Base-by-base conservation (phyloP, 2,329 filamentous ascomycete species). In the Cercospora beticola region DNA sequence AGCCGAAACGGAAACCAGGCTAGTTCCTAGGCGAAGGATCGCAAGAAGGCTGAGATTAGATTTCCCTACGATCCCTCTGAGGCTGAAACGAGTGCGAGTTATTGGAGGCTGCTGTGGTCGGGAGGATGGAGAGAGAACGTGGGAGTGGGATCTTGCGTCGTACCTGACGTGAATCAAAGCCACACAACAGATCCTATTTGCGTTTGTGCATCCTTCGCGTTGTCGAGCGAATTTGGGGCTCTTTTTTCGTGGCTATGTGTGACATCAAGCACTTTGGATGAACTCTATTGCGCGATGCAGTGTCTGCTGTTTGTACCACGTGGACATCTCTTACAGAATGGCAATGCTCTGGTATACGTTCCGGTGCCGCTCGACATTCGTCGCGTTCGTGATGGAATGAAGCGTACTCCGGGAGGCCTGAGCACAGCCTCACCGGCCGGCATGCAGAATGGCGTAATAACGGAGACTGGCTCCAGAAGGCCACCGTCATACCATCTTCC, bases 21-120 rank as follows among this genome's bases (percentile, higher is more conserved):
- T 66, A 68, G 66, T 61, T 23, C 21, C 64, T 61, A 33, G 60
- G 59, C 52, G 62, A 65, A 69, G 56, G 66, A 65, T 70, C 36
- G 16, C 36, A 62, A 46, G 33, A 61, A 68, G 70, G 68, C 68
- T 70, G 68, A 68, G 63, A 63, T 69, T 68, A 71, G 69, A 67
- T 67, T 69, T 46, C 60, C 40, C 62, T 66, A 68, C 59, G 65
- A 62, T 61, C 67, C 66, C 36, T 31, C 52, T 67, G 70, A 70
- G 68, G 68, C 70, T 70, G 70, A 70, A 72, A 67, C 43, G 56
- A 36, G 21, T 36, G 28, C 43, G n/a, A 31, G 21, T 57, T 18
- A 57, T 60, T 64, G 54, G 66, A 28, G 23, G 62, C 21, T 33
- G 33, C 28, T 40, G 21, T 62, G 36, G 49, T 31, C 36, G 36